Percentiles rank a stretch among this genome's conserved stretches.
Conservation (phyloP, 352 stramenopile species). For the Pythium periplocum region DNA sequence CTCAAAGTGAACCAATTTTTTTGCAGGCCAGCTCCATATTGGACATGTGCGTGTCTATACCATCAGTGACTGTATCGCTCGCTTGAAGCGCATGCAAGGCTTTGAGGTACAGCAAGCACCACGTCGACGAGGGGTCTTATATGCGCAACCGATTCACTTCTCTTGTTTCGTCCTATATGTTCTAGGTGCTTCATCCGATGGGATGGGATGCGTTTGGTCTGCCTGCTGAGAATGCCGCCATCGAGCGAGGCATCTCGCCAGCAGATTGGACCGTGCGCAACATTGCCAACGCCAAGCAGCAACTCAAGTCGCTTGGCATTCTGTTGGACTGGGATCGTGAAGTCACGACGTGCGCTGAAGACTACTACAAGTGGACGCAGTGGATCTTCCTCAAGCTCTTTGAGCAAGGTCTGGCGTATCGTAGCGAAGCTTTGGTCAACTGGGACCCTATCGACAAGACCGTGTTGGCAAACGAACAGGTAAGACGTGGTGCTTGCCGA, state of each 20-base stretch:
- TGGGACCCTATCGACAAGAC: constrained; percentile 99
- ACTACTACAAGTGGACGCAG: constrained; percentile 99
- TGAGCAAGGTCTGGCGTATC: constrained; percentile 93
- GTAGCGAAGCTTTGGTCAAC: constrained; percentile 97
- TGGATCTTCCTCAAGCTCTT: constrained; percentile 99
- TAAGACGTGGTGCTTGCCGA: constrained; percentile 10
- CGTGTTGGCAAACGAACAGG: constrained; percentile 99
- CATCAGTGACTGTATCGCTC: constrained; percentile 97
- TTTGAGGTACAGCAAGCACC: constrained; percentile 64
- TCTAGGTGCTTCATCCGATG: constrained; percentile 96
- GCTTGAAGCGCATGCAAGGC: constrained; percentile 96
- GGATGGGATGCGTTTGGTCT: constrained; percentile 99
- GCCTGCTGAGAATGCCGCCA: constrained; percentile 99
- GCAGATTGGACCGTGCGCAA: constrained; percentile 94
- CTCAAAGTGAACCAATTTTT: not conserved
- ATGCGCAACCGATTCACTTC: too few relatives aligned
- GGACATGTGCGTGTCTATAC: constrained; percentile 99
- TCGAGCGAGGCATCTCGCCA: constrained; percentile 96
- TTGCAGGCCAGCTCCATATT: constrained; percentile 92
- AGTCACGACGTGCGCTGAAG: constrained; percentile 93
- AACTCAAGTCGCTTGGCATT: constrained; percentile 97
- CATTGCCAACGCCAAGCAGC: constrained; percentile 95
- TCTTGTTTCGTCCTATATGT: too few relatives aligned
- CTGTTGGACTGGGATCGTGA: constrained; percentile 98
- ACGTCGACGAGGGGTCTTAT: too few relatives aligned